Base-by-base conservation (phyloP, 192 early-diverging fungal genomes). In the Spizellomyces punctatus region DNA sequence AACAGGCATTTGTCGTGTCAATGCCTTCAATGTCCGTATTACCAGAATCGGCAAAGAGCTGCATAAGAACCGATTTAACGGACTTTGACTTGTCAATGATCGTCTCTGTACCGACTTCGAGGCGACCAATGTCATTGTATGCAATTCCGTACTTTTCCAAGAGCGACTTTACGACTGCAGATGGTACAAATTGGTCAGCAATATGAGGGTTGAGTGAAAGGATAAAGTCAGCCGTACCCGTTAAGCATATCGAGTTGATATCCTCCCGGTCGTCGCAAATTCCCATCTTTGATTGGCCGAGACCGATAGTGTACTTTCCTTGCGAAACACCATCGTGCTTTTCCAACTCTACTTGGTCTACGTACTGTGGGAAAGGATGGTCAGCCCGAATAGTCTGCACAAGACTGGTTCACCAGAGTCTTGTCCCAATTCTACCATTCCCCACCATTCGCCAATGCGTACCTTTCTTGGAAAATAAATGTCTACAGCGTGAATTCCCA, bases 1-100 rank as follows among this genome's bases (percentile, higher is more conserved):
- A 99, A 86, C 98, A 99, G 43, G 98, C 98, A 73, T 99, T 99
- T 78, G 93, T 96, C 59, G 95, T 98, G 74, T 98, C 96, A 58
- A 99, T 91, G 50, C 98, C 98, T 78, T 95, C 96, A 43, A 99
- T 92, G 76, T 90, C 91, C 59, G 89, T 89, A 89, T 99, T 99
- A 48, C 92, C 94, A 47, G 89, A 89, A 67, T 94, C 91, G 58
- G 81, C 80, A 73, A 99, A 99, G 44, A 99, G 86, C 66, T 91
- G 91, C 98, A 99, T 99, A 66, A 99, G 87, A 43, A 92, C 91
- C 8, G 94, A 89, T 85, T 99, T 99, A 76, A 96, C 95, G 41
- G 94, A 91, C 87, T 99, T 99, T 67, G 93, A 93, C 85, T 99
- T 99, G 88, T 99, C 97, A 65, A 99, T 94, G 74, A 99, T 96